Evolutionary conservation across 2,329 filamentous ascomycete species (phyloP), one percentile per base, ranked within the genome.

Genomic region (Cordyceps cateniannulata): DNA sequence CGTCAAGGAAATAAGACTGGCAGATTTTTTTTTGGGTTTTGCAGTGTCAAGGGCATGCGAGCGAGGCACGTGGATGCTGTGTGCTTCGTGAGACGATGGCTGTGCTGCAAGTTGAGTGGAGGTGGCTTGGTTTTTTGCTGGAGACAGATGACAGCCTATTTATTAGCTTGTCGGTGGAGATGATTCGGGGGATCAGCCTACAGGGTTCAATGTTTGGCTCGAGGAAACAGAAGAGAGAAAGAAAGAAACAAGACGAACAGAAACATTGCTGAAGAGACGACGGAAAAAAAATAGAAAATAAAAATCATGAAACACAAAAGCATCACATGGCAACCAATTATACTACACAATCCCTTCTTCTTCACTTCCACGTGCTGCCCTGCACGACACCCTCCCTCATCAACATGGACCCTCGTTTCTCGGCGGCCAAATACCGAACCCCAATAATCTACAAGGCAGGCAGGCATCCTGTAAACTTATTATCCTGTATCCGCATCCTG

Each of bases 1-100:
- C 32, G 24, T 7, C n/a, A n/a, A 51, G 47, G 44, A 49, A 58
- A 58, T 42, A 58, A 49, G 27, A 38, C 40, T 58, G 54, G 54
- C 45, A 40, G 22, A 27, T 5, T 20, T 20, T 40, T 42, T 40
- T 25, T 18, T 32, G 18, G 18, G n/a, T n/a, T 42, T 42, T n/a
- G 38, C 16, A n/a, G 38, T 16, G 16, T 42, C 16, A 18, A 14
- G 50, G 35, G 20, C 50, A 52, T 24, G 38, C 38, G n/a, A n/a
- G 18, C 16, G 38, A 5, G 38, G n/a, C 54, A 57, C 54, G 54
- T 57, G 54, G 42, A 40, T 7, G 3, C 7, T 10, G 5, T 40
- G 32, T 6, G 45, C 22, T 25, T 40, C 9, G 20, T 57, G 18
- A 57, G 44, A 49, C 54, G 54, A 35, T 35, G 10, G 32, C 32